A percentile compares a stretch with the other conserved stretches of the same genome.
phyloP scores from a whole-genome alignment of 805 yeast species.

The Candida alai region DNA sequence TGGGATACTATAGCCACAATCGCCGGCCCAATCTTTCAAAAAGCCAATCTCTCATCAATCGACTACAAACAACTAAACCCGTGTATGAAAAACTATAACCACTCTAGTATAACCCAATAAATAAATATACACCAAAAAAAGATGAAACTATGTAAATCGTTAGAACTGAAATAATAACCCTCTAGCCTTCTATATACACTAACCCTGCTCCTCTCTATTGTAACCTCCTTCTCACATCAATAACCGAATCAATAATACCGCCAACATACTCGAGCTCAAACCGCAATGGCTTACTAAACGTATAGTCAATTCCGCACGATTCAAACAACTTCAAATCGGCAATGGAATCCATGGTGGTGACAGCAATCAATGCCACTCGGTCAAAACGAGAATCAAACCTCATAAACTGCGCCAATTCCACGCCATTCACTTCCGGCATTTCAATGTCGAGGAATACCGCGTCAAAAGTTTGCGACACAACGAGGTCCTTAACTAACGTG shows the following conservation, averaged over 20 bases:
- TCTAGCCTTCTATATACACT: no score
- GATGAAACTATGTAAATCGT: neutral
- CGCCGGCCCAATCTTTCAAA: no score
- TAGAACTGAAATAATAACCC: neutral
- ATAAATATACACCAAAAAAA: neutral
- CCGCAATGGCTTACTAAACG: constrained; percentile 39
- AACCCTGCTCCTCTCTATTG: neutral
- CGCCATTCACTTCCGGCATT: constrained; percentile 41
- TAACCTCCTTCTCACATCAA: constrained; percentile 7
- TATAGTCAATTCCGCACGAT: constrained; percentile 36
- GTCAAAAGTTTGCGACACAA: constrained; percentile 20
- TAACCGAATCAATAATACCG: constrained; percentile 7
- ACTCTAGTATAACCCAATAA: constrained; percentile 2
- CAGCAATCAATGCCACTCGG: constrained; percentile 34
- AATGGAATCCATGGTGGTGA: constrained; percentile 30
- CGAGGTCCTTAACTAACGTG: constrained; percentile 20
- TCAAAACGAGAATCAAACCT: constrained; percentile 10
- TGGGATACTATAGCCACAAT: no score
- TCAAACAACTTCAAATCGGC: constrained; percentile 28
- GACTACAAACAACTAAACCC: no score
- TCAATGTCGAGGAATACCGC: constrained; percentile 41
- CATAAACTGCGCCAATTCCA: constrained; percentile 28
- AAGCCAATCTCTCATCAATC: no score
- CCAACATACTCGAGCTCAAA: constrained; percentile 12
- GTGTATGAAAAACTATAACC: neutral